These are phyloP conservation scores for Cordyceps militaris DNA, from an alignment of 2,329 filamentous ascomycete species.

Conservation along the genomic window DNA sequence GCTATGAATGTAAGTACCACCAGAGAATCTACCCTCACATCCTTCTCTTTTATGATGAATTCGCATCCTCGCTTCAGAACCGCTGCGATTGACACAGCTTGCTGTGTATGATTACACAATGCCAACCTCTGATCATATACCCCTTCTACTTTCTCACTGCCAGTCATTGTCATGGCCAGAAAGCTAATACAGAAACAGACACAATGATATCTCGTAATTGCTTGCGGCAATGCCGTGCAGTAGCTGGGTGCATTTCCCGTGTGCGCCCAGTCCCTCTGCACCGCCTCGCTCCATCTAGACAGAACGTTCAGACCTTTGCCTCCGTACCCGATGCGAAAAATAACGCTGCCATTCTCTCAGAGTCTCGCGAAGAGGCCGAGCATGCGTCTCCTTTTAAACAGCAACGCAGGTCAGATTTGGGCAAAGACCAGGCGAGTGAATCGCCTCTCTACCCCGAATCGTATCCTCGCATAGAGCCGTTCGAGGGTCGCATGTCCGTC, in stretches of 20 bases:
- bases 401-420: constrained; percentile 27
- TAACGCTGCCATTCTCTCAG: constrained; percentile 14
- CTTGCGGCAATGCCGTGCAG: constrained; percentile 29
- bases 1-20: constrained; percentile 33
- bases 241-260: neutral
- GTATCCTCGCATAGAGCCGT: constrained; percentile 29
- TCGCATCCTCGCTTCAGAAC: constrained; percentile 41
- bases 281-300: constrained; percentile 4
- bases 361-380: constrained; percentile 19
- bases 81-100: constrained; percentile 43
- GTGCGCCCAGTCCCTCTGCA: neutral
- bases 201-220: constrained; percentile 32
- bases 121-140: constrained; percentile 31
- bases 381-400: constrained; percentile 30
- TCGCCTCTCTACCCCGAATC: constrained; percentile 29
- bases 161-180: constrained; percentile 2
- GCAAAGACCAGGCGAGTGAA: constrained; percentile 26
- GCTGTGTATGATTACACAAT: constrained; percentile 37
- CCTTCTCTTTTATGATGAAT: constrained; percentile 32
- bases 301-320: constrained; percentile 5
- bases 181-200: constrained; percentile 22
- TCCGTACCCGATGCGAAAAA: constrained; percentile 4
- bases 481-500: constrained; percentile 23
- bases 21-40: neutral
- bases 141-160: constrained; percentile 12